Conservation (phyloP, 805 yeast species). For the Maudiozyma turicensis region DNA sequence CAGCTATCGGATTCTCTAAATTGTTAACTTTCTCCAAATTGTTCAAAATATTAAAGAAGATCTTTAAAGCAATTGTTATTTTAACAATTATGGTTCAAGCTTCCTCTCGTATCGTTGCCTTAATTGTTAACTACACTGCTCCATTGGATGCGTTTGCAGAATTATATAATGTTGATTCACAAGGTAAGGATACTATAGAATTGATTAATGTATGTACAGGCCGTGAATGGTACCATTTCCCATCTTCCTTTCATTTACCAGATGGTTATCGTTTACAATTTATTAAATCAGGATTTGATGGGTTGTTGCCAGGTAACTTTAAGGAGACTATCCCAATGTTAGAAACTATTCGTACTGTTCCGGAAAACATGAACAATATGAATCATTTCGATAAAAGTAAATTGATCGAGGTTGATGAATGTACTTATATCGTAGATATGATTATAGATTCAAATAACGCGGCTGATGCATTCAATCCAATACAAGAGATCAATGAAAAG, state of each 20-base stretch:
- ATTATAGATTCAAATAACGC: slow-evolving; percentile 37
- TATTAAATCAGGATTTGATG: slow-evolving; percentile 71
- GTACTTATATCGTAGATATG: slow-evolving; percentile 68
- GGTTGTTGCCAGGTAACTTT: slow-evolving; percentile 84
- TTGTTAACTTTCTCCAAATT: slow-evolving; percentile 8
- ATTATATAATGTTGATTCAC: slow-evolving; percentile 4
- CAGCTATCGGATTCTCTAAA: slow-evolving; percentile 39
- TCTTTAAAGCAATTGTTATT: slow-evolving; percentile 12
- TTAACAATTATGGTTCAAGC: slow-evolving; percentile 24
- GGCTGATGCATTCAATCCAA: slow-evolving; percentile 33
- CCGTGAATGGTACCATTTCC: slow-evolving; percentile 90
- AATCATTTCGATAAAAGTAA: slow-evolving; percentile 58
- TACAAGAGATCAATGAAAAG: slow-evolving; percentile 5
- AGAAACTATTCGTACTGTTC: slow-evolving; percentile 38
- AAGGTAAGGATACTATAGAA: slow-evolving; percentile 8
- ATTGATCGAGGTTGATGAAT: slow-evolving; percentile 38
- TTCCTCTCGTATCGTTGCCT: slow-evolving; percentile 46
- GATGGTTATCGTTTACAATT: slow-evolving; percentile 54
- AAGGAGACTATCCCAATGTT: slow-evolving; percentile 33
- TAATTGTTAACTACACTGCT: slow-evolving; percentile 60
- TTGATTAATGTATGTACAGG: slow-evolving; percentile 69
- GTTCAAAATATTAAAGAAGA: slow-evolving; percentile 3
- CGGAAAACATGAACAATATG: slow-evolving; percentile 63
- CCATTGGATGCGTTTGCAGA: slow-evolving; percentile 54
- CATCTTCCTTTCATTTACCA: slow-evolving; percentile 76